Evolutionary conservation across 2,329 filamentous ascomycete genomes (phyloP), one percentile per base, ranked within the genome.

Genomic region (Gaeumannomyces sp.): DNA sequence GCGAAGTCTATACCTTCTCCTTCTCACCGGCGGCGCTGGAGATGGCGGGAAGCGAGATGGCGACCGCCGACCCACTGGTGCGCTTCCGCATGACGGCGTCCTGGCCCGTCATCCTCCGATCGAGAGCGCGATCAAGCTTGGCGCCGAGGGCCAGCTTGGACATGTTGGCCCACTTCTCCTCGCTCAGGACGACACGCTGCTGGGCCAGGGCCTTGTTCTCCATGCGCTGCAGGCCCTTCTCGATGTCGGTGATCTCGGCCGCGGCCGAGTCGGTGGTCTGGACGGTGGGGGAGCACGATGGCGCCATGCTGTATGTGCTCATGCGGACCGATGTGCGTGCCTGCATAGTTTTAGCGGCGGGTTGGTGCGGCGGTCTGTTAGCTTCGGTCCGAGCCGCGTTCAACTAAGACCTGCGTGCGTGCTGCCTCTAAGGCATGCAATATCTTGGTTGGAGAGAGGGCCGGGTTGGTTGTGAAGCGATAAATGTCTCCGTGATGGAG

Each of bases 81-180:
- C 80, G 77, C 28, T 81, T 85, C 68, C 89, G 87, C 83, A 95
- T 93, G 76, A 91, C 89, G 69, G 93, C 93, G 72, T 97, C 93
- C 77, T 97, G 93, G 70, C 90, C 80, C 33, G 86, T 89, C 93
- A 97, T 95, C 72, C 93, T 86, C 69, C 93, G 85, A 70, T 89
- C 89, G 64, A 97, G 85, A 28, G 93, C 93, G 67, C 93, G 88
- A 75, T 97, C 93, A 57, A 97, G 85, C 80, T 97, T 97, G 67
- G 93, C 93, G 61, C 93, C 91, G 63, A 97, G 85, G 53, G 93
- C 93, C 66, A 96, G 84, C 80, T 96, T 96, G 80, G 87, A 89
- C 77, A 96, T 82, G 74, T 90, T 89, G 72, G 92, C 90, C 27
- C 84, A 86, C 83, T 96, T 96, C 77, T 94, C 88, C 68, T 89